Base-by-base conservation (phyloP, 2,329 filamentous ascomycete species). In the Fusarium acutatum region DNA sequence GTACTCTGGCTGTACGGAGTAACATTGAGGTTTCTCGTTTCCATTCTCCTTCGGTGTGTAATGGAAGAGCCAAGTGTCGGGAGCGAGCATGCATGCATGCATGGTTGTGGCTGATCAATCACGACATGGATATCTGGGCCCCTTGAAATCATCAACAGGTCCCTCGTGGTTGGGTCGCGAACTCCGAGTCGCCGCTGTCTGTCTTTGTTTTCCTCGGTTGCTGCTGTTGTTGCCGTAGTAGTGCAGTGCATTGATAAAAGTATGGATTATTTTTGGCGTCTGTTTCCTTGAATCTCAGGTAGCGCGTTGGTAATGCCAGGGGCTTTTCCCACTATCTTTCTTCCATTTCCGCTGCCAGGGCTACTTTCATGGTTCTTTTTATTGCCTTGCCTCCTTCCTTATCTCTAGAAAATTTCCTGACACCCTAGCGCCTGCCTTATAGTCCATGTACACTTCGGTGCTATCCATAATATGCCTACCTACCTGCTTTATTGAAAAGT, bases 151-250 rank as follows among this genome's bases (percentile, higher is more conserved):
- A 62, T 62, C 47, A 62, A 64, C 49, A 53, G 59, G 43, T 61
- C 63, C 68, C 72, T 73, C 72, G 72, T 74, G 72, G 49, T 30
- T 63, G 34, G 37, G 66, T 69, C 43, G 57, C 53, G 60, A 62
- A 65, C 46, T 58, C 72, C 72, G 72, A 75, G 68, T 73, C 72
- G 72, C 56, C 64, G 41, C 53, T 44, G 47, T 41, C 35, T 22
- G 50, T 38, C 64, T 58, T 72, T 72, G 62, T 72, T 54, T 40
- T 57, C 26, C 24, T 59, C 47, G 44, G 70, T 61, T 57, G 46
- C 54, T 57, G 28, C 37, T 71, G 38, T 28, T n/a, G 62, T 59
- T 54, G 50, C 41, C 41, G 40, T 35, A n/a, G 30, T 35, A 58
- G 40, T 49, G 24, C 30, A 58, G 41, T 50, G 32, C 41, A 43